phyloP scores from a whole-genome alignment of 106 monocot genomes.

The Dendrobium catenatum region DNA sequence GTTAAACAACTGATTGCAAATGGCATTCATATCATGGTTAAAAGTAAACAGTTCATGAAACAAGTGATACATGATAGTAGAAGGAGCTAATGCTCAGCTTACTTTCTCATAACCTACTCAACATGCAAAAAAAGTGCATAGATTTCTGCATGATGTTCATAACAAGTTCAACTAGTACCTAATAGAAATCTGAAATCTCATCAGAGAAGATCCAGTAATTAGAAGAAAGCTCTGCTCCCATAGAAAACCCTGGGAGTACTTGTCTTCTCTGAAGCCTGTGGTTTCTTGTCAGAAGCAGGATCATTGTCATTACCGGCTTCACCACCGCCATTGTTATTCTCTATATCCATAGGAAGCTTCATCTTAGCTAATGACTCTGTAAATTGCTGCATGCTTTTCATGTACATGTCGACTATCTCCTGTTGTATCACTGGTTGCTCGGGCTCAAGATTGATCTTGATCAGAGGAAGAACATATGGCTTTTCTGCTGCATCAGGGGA shows the following conservation, averaged over 20 bases:
- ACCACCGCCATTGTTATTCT: conserved; percentile 6
- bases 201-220: conserved; percentile 1
- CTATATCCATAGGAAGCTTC: conserved; percentile 75
- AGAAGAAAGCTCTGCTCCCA: conserved; percentile 87
- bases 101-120: neutral
- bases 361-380: conserved; percentile 81
- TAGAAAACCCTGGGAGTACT: conserved; percentile 58
- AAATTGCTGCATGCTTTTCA: conserved; percentile 92
- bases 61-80: neutral
- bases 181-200: neutral
- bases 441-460: conserved; percentile 43
- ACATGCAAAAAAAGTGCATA: neutral
- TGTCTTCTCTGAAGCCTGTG: conserved; percentile 14
- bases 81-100: neutral
- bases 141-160: neutral
- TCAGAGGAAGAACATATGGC: conserved; percentile 27
- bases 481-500: conserved; percentile 5
- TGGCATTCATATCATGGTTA: too few relatives aligned
- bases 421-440: conserved; percentile 56
- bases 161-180: neutral
- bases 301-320: neutral
- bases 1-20: too few relatives aligned
- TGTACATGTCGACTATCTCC: conserved; percentile 88
- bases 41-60: neutral
- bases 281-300: neutral